phyloP scores from a whole-genome alignment of 148 eudicot genomes.

The Cornus florida region DNA sequence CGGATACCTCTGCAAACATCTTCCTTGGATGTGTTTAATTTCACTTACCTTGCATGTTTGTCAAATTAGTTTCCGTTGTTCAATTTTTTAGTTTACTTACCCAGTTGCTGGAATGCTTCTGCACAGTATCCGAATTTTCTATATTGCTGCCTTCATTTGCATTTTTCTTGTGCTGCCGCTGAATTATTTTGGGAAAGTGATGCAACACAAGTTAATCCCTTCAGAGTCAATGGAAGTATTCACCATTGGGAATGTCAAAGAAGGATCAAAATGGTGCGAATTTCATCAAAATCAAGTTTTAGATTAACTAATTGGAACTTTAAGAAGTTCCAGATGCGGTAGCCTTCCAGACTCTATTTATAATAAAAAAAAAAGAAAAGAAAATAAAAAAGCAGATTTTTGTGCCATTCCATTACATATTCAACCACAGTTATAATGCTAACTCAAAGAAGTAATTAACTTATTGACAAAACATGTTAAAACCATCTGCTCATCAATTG shows the following conservation, averaged over 20 bases:
- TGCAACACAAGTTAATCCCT: constrained; percentile 42
- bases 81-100: constrained; percentile 7
- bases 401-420: neutral
- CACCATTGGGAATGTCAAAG: constrained; percentile 66
- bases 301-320: constrained; percentile 2
- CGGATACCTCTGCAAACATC: too few species aligned
- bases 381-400: neutral
- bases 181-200: constrained; percentile 73
- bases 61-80: neutral
- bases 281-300: neutral
- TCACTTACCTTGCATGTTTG: neutral
- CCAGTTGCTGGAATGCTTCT: constrained; percentile 21
- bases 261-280: constrained; percentile 75
- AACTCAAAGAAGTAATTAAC: neutral
- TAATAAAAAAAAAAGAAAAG: neutral
- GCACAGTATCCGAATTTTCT: constrained; percentile 79
- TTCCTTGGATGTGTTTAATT: neutral
- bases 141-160: constrained; percentile 74
- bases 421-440: neutral
- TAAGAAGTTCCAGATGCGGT: neutral
- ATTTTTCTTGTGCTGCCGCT: constrained; percentile 77
- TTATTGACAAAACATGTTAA: neutral
- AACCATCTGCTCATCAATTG: neutral
- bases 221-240: constrained; percentile 63
- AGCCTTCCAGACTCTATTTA: neutral